Conservation (phyloP, 1,284 basidiomycete genomes). For the Rhodotorula sp. region DNA sequence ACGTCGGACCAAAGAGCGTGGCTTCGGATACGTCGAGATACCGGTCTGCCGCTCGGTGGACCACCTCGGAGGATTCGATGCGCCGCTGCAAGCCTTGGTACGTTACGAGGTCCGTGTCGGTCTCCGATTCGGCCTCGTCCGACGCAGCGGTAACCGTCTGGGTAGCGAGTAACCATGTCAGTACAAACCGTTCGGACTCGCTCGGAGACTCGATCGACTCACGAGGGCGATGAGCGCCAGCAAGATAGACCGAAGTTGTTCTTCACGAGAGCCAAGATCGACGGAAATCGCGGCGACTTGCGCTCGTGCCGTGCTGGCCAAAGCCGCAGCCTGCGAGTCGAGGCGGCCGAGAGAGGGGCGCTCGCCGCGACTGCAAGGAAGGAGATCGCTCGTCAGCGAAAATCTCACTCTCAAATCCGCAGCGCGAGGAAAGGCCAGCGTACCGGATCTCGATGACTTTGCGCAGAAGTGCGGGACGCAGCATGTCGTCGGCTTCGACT, state of each 20-base stretch:
- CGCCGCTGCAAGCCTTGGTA: neutral
- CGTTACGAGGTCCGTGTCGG: neutral
- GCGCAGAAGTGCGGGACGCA: slow-evolving; percentile 19
- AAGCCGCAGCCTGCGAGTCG: slow-evolving; percentile 21
- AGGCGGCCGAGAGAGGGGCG: slow-evolving; percentile 32
- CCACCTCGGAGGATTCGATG: neutral
- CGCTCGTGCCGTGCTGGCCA: slow-evolving; percentile 22
- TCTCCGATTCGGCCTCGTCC: neutral
- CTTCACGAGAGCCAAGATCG: slow-evolving; percentile 7
- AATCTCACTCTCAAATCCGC: accelerated
- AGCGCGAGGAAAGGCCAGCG: neutral
- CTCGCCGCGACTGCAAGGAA: slow-evolving; percentile 22
- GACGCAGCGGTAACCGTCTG: slow-evolving; percentile 5
- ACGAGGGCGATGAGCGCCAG: slow-evolving; percentile 29
- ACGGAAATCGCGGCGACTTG: slow-evolving; percentile 24
- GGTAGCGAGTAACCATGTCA: neutral
- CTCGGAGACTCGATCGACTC: neutral
- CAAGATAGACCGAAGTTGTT: slow-evolving; percentile 6
- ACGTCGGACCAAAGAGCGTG: neutral
- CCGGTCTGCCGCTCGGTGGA: slow-evolving; percentile 12
- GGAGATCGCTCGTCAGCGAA: neutral
- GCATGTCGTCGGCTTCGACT: slow-evolving; percentile 26
- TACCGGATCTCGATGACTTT: slow-evolving; percentile 30
- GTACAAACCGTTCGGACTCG: neutral
- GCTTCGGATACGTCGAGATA: slow-evolving; percentile 20